Percentiles rank a stretch among this genome's conserved stretches.
Conservation (phyloP, 2,329 filamentous ascomycete species). For the Phyllosticta citriasiana region DNA sequence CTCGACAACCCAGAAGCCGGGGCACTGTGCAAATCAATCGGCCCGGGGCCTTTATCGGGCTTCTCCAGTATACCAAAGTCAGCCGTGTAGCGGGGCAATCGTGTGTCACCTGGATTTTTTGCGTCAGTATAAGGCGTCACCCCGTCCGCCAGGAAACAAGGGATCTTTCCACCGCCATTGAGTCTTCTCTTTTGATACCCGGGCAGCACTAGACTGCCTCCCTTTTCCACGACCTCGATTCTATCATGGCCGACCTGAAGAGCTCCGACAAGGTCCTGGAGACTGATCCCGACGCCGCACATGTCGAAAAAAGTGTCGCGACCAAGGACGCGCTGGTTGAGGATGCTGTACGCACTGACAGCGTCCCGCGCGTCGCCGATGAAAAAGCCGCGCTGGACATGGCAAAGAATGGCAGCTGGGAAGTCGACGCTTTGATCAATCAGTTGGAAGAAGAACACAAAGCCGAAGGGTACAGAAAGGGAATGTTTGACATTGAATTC, state of each 20-base stretch:
- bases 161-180: neutral
- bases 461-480: conserved; percentile 27
- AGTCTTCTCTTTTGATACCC: neutral
- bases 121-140: neutral
- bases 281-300: neutral
- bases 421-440: conserved; percentile 35
- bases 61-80: neutral
- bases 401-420: conserved; percentile 23
- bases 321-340: conserved; percentile 1
- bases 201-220: neutral
- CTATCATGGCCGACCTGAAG: conserved; percentile 7
- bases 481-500: conserved; percentile 47
- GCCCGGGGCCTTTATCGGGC: neutral
- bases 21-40: neutral
- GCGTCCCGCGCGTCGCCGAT: neutral
- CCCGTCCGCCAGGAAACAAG: neutral
- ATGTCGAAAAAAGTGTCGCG: conserved; percentile 5
- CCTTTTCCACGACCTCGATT: neutral
- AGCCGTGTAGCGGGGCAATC: neutral
- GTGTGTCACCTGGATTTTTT: neutral
- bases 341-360: conserved; percentile 6
- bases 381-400: conserved; percentile 9
- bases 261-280: conserved; percentile 1
- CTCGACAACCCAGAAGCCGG: neutral
- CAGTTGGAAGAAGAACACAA: conserved; percentile 31